These are phyloP conservation scores for Stropharia rugosoannulata DNA, from an alignment of 768 basidiomycete genomes.

Conservation along the genomic window DNA sequence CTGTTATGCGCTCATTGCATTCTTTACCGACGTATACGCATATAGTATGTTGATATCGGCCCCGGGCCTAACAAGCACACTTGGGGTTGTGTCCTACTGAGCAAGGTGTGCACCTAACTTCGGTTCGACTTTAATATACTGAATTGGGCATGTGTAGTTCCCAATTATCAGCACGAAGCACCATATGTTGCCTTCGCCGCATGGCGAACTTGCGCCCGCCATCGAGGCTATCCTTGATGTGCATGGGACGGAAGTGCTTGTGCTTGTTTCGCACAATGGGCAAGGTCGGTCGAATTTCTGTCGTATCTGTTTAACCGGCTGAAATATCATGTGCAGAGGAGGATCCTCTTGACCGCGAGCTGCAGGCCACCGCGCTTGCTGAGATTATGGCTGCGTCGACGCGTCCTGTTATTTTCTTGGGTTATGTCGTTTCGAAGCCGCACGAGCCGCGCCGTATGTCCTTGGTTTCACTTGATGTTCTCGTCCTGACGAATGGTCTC, in stretches of 20 bases:
- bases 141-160: constrained; percentile 45
- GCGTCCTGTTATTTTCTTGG: constrained; percentile 75
- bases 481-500: not conserved
- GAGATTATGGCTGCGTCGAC: constrained; percentile 76
- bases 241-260: constrained; percentile 74
- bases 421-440: constrained; percentile 78
- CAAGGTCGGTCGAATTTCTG: constrained; percentile 53
- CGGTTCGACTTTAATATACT: not conserved
- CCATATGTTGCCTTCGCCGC: constrained; percentile 83
- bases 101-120: constrained; percentile 49
- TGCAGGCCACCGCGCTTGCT: constrained; percentile 81
- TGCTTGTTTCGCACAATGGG: constrained; percentile 90
- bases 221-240: constrained; percentile 85
- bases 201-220: constrained; percentile 85
- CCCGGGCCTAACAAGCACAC: constrained; percentile 89
- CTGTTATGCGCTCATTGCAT: not conserved
- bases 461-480: not conserved
- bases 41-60: constrained; percentile 82
- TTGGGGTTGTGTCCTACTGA: constrained; percentile 83
- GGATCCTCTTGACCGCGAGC: constrained; percentile 82
- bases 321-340: constrained; percentile 54
- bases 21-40: not conserved
- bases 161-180: constrained; percentile 87
- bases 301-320: not conserved
- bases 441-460: constrained; percentile 59